Base-by-base conservation (phyloP, 768 basidiomycete species). In the Amanita phalloides region DNA sequence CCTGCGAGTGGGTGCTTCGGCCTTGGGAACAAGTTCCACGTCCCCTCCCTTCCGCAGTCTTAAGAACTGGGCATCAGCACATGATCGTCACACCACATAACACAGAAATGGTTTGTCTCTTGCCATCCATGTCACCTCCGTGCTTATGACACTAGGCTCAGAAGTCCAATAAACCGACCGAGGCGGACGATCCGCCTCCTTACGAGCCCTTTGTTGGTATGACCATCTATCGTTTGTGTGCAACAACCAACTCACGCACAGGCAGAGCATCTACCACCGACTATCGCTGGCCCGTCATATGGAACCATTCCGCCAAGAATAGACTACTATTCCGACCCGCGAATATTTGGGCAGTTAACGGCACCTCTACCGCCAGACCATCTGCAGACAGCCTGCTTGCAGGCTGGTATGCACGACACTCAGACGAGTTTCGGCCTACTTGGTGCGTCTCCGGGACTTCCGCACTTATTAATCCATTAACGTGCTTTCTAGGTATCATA, bases 321-420 rank as follows among this genome's bases (percentile, higher is more conserved):
- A 4, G 86, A 83, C 61, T 77, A 85, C 66, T 89, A 89, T 63
- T 65, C 76, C 49, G 78, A 86, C 62, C 82, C 84, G 1, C 25
- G 39, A 1, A 87, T 82, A 0, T 74, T 78, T 4, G 73, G 84
- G 44, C 69, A 71, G 17, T 55, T 86, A 23, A 70, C 78, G 1
- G 83, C 89, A 0, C 64, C 82, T 3, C 69, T 88, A 1, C 84
- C 90, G 0, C 90, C 90, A 1, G 71, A 78, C 53, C 82, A 90
- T 60, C 89, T 87, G 0, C 80, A 88, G 0, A 91, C 90, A 88
- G 58, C 86, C 28, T 92, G 89, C 59, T 65, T 91, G n/a, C 90
- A 90, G 62, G 62, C 76, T 6, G 89, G 89, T 8, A 66, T 66
- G 14, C 89, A 92, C 62, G 60, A 80, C 11, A 68, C 74, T 3